These are phyloP conservation scores for Zygoascus tannicola DNA, from an alignment of 805 yeast genomes.

Conservation along the genomic window DNA sequence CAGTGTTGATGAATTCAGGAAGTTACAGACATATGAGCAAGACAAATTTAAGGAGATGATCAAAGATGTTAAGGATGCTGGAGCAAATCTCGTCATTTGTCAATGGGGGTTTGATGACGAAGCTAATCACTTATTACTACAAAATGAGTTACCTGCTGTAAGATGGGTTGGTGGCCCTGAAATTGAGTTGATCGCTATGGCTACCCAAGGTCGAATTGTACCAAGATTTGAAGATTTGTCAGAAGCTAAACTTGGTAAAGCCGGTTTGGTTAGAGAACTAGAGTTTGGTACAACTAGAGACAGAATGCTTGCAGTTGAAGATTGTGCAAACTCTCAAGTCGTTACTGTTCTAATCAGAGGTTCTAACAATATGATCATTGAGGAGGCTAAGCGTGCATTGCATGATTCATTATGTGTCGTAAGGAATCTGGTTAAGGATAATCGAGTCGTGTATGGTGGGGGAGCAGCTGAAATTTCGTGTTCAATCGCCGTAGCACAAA, in stretches of 20 bases:
- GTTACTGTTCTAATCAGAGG: slow-evolving; percentile 93
- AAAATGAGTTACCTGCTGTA: slow-evolving; percentile 87
- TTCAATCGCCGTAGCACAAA: slow-evolving; percentile 82
- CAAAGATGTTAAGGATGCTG: slow-evolving; percentile 69
- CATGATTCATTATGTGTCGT: slow-evolving; percentile 97
- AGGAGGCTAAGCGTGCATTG: slow-evolving; percentile 91
- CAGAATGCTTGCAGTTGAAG: slow-evolving; percentile 90
- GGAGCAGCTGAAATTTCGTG: slow-evolving; percentile 97
- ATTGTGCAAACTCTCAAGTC: slow-evolving; percentile 75
- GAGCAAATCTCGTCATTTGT: slow-evolving; percentile 94
- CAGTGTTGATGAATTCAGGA: slow-evolving; percentile 87
- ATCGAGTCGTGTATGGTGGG: slow-evolving; percentile 96
- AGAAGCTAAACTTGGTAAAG: slow-evolving; percentile 73
- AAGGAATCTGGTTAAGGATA: slow-evolving; percentile 85
- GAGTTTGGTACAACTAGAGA: slow-evolving; percentile 96
- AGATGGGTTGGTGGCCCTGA: slow-evolving; percentile 99
- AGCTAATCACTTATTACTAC: slow-evolving; percentile 84
- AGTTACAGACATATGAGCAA: slow-evolving; percentile 85
- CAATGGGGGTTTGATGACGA: slow-evolving; percentile 99
- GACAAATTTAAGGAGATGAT: slow-evolving; percentile 89
- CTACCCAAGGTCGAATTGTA: slow-evolving; percentile 94
- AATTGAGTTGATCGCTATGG: slow-evolving; percentile 90
- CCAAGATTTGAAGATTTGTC: slow-evolving; percentile 92
- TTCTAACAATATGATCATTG: slow-evolving; percentile 94
- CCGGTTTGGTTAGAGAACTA: slow-evolving; percentile 76